Base-by-base conservation (phyloP, 148 eudicot genomes). In the Silene uniflora region DNA sequence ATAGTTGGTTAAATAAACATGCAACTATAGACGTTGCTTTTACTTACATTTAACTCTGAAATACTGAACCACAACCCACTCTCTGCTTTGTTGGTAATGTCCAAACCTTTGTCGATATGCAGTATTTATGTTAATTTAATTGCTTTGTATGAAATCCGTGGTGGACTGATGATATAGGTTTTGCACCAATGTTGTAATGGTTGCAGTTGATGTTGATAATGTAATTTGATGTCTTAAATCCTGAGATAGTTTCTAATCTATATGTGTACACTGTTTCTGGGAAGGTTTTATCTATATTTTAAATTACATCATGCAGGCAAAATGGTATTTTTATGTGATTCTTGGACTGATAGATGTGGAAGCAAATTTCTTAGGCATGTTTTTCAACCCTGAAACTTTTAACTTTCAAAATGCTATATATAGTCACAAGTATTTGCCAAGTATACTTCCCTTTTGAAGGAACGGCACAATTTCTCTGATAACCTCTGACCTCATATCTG, bases 291-390 rank as follows among this genome's bases (percentile, higher is more conserved):
- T 17, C 44, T 7, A 64, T 35, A 8, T 60, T 69, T 75, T 78
- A n/a, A 9, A 47, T 78, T 71, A 52, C 73, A 42, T 29, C 71
- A 59, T 83, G 82, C 91, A 92, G 97, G 89, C 91, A 60, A 92
- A 90, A 87, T 92, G 97, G 97, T 90, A 92, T 78, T 92, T 76
- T 76, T 92, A 92, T 61, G 23, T 87, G 74, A 80, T 92, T 83
- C 97, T 92, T 68, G 94, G 88, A 39, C 29, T 90, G 79, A 84
- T 92, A 62, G 97, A 92, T 77, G 97, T 92, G 59, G 97, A 92
- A 83, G 97, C 89, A 74, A 92, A 92, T 83, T 92, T 81, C 80
- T 87, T 92, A 56, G 97, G 87, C 80, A 68, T 72, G 77, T 68
- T 23, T 23, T 62, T 49, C 47, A 59, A 25, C 11, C 21, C 63